These are phyloP conservation scores for Kokia cookei DNA, from an alignment of 441 rosid species.

Conservation along the genomic window DNA sequence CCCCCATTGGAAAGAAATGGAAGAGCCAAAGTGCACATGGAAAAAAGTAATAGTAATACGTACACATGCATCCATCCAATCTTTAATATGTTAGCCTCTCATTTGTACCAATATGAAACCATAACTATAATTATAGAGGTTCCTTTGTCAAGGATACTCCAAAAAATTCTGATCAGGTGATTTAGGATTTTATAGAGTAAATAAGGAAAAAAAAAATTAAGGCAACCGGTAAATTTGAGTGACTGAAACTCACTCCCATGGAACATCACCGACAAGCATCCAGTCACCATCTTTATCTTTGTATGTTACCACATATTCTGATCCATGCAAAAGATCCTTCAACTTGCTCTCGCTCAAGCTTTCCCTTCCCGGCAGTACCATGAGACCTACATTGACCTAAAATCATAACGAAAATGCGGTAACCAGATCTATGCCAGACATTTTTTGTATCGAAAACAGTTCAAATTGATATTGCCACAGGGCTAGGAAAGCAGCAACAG, in stretches of 20 bases:
- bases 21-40: background rate
- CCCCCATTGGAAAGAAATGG: background rate
- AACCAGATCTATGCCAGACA: background rate
- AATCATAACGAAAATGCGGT: slow-evolving; percentile 16
- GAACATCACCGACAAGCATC: slow-evolving; percentile 83
- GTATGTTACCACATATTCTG: slow-evolving; percentile 62
- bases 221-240: background rate
- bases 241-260: slow-evolving; percentile 56
- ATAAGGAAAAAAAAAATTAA: background rate
- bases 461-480: background rate
- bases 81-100: background rate
- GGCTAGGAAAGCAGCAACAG: background rate
- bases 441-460: background rate
- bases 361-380: slow-evolving; percentile 41
- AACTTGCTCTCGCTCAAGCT: slow-evolving; percentile 47
- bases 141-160: background rate
- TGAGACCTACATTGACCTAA: slow-evolving; percentile 57
- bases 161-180: background rate
- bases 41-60: background rate
- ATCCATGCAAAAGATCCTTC: slow-evolving; percentile 62
- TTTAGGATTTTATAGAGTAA: background rate
- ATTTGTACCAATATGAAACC: background rate
- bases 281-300: slow-evolving; percentile 71
- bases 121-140: background rate
- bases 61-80: background rate